Conservation (phyloP, 1,139 yeast species). For the Geotrichum bryndzae region DNA sequence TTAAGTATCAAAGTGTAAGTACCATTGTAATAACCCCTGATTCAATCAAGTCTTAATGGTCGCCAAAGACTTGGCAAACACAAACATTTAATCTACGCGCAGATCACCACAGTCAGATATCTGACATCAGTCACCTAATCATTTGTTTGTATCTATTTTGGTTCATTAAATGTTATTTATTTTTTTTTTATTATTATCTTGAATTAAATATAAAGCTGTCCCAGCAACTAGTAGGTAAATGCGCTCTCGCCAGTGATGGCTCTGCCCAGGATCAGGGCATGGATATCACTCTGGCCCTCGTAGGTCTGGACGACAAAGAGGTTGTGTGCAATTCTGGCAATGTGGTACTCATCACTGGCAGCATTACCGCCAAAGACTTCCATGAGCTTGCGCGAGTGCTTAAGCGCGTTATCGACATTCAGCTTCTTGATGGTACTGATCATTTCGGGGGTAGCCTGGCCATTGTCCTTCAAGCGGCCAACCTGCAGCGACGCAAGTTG, state of each 20-base stretch:
- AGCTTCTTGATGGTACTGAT: conserved; percentile 42
- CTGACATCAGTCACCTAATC: background rate
- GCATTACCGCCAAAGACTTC: conserved; percentile 44
- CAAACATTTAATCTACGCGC: no score
- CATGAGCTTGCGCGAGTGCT: conserved; percentile 37
- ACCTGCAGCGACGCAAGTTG: conserved; percentile 40
- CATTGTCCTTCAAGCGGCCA: conserved; percentile 40
- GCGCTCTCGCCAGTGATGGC: conserved; percentile 42
- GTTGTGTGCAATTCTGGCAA: conserved; percentile 41
- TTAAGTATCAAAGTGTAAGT: no score
- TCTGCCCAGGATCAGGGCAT: conserved; percentile 40
- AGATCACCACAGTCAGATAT: background rate
- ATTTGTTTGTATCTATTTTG: background rate
- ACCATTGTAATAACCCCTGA: no score
- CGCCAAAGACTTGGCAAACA: no score
- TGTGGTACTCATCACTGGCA: conserved; percentile 41
- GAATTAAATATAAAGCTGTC: background rate
- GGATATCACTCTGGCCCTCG: conserved; percentile 44
- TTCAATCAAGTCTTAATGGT: no score
- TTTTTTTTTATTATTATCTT: background rate
- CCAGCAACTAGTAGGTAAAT: conserved; percentile 23
- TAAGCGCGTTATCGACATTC: conserved; percentile 41
- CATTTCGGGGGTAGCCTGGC: conserved; percentile 40
- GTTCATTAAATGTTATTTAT: background rate
- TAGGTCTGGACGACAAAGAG: conserved; percentile 43